phyloP scores from a whole-genome alignment of 164 flowering plant genomes.

The Vitis cinerea region DNA sequence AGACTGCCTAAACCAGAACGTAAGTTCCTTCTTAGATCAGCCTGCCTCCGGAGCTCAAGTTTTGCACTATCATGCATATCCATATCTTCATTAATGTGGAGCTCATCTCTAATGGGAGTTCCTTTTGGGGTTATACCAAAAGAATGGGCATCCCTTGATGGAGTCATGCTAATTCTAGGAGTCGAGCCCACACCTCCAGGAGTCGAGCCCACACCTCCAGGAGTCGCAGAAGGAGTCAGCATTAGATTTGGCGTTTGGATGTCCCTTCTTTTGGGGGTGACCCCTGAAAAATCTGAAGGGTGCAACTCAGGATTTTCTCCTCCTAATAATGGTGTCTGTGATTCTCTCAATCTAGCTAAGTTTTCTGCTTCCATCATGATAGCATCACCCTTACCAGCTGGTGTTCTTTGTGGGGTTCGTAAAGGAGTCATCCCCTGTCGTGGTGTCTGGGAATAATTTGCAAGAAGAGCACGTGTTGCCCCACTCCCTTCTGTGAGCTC shows the following conservation, averaged over 20 bases:
- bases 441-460: constrained; percentile 85
- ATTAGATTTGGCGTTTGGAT: constrained; percentile 89
- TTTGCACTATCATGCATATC: constrained; percentile 72
- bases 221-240: constrained; percentile 82
- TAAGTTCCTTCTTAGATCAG: constrained; percentile 71
- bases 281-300: constrained; percentile 98
- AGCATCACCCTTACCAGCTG: constrained; percentile 92
- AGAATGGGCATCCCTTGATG: constrained; percentile 73
- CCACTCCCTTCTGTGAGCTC: constrained; percentile 83
- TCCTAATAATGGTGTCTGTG: constrained; percentile 94
- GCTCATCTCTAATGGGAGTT: constrained; percentile 91
- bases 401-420: constrained; percentile 95
- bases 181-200: constrained; percentile 73
- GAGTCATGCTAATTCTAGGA: constrained; percentile 91
- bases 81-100: constrained; percentile 86
- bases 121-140: constrained; percentile 84
- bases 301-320: constrained; percentile 97
- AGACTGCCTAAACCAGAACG: constrained; percentile 69
- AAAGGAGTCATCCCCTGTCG: constrained; percentile 79
- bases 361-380: constrained; percentile 99
- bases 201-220: constrained; percentile 67
- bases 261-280: constrained; percentile 91
- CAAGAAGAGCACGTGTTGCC: constrained; percentile 92
- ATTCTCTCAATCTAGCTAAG: constrained; percentile 83
- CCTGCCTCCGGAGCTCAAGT: constrained; percentile 69